Evolutionary conservation across 345 rosid genomes (phyloP), one percentile per base, ranked within the genome.

Genomic region (Salix koriyanagi): DNA sequence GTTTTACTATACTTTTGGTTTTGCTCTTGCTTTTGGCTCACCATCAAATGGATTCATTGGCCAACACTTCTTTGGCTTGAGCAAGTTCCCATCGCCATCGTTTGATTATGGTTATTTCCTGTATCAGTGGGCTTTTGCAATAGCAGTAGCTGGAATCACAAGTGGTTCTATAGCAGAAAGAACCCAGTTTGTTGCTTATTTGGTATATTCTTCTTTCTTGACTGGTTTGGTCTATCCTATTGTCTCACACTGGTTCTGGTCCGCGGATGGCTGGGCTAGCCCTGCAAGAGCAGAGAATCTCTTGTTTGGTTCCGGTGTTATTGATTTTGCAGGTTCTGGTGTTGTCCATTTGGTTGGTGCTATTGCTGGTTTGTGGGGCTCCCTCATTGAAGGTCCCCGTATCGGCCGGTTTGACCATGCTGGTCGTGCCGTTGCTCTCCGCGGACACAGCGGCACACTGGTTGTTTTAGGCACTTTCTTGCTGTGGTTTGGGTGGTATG

Each of bases 201-300:
- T 77, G 37, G 19, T 70, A 6, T 84, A 84, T 18, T 86, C 87
- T 0, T 86, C 87, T 13, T 86, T 86, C 70, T 76, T 86, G 60
- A 86, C 89, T 42, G 87, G 86, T 1, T 82, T 86, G 48, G 86
- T 86, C 5, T 86, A 86, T 32, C 86, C 87, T 8, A 74, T 84
- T 3, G 86, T 83, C 2, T 76, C 85, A 44, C 88, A 85, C 64
- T 85, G 88, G 86, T 83, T 85, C 36, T 86, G 89, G 87, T 86
- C 86, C 0, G 56, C 15, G 42, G 87, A 84, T 16, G 89, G 89
- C 0, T 84, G 87, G 89, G 86, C 87, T 0, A 84, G 85, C 11
- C 76, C 89, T 4, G 52, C 78, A 23, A 62, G 83, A 26, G 26
- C 85, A 0, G 80, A 86, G 0, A 34, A 30, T 37, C 76, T 86